phyloP scores from a whole-genome alignment of 2,329 filamentous ascomycete genomes.

The Hysterium pulicare region DNA sequence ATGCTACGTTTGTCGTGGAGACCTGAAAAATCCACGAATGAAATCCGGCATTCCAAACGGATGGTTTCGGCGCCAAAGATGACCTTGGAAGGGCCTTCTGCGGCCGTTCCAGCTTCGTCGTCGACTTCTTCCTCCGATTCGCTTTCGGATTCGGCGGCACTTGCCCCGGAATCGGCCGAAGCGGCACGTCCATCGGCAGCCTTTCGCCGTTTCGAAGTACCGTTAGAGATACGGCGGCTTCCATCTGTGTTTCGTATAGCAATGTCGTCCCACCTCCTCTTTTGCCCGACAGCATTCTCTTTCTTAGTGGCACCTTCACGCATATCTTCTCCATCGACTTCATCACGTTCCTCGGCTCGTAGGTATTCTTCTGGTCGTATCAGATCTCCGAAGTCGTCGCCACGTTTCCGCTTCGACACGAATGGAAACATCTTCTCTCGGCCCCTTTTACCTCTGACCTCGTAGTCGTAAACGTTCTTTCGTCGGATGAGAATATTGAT shows the following conservation, averaged over 20 bases:
- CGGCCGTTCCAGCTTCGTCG: slow-evolving; percentile 50
- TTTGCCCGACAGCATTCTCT: slow-evolving; percentile 68
- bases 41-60: slow-evolving; percentile 69
- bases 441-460: slow-evolving; percentile 86
- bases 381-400: slow-evolving; percentile 89
- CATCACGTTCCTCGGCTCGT: slow-evolving; percentile 85
- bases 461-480: slow-evolving; percentile 89
- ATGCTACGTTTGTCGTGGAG: slow-evolving; percentile 91
- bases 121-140: slow-evolving; percentile 46
- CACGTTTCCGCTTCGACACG: slow-evolving; percentile 71
- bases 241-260: slow-evolving; percentile 40
- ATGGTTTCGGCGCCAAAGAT: slow-evolving; percentile 63
- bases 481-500: slow-evolving; percentile 86
- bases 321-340: slow-evolving; percentile 63
- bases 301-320: slow-evolving; percentile 50
- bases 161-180: slow-evolving; percentile 21
- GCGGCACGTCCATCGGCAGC: slow-evolving; percentile 33
- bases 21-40: slow-evolving; percentile 87
- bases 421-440: slow-evolving; percentile 91
- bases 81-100: slow-evolving; percentile 72
- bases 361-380: slow-evolving; percentile 94
- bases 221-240: slow-evolving; percentile 40
- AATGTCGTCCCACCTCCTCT: slow-evolving; percentile 86
- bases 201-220: slow-evolving; percentile 59
- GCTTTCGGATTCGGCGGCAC: slow-evolving; percentile 43